Conservation (phyloP, 345 rosid genomes). For the Trapa bicornis region DNA sequence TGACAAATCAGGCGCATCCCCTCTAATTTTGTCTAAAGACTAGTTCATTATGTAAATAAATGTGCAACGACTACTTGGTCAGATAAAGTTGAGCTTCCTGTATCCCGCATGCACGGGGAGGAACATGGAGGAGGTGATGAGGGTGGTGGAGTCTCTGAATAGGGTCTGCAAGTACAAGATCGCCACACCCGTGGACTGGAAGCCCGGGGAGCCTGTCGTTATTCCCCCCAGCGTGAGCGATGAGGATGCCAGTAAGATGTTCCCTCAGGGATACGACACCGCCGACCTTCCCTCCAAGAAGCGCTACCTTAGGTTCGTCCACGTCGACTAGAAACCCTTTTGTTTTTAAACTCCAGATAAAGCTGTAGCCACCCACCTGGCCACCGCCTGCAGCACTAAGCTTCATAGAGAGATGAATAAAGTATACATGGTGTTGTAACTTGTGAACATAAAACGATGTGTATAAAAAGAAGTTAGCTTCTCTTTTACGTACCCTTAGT, state of each 20-base stretch:
- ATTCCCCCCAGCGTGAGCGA: constrained; percentile 39
- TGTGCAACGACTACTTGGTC: neutral
- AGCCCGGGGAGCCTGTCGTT: constrained; percentile 55
- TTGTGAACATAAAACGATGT: too few species aligned
- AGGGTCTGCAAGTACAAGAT: constrained; percentile 40
- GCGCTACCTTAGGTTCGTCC: constrained; percentile 42
- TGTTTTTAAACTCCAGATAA: too few species aligned
- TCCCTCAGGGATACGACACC: constrained; percentile 50
- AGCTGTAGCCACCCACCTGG: too few species aligned
- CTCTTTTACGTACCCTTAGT: too few species aligned
- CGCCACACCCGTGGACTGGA: constrained; percentile 78
- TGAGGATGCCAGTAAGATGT: constrained; percentile 52
- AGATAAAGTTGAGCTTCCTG: constrained; percentile 70
- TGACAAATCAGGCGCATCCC: too few species aligned
- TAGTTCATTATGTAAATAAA: too few species aligned
- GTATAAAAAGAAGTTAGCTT: too few species aligned
- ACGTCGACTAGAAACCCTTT: constrained; percentile 8
- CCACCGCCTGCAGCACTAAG: too few species aligned
- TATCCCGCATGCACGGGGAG: constrained; percentile 38
- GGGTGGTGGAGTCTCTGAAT: constrained; percentile 45
- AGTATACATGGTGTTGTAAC: too few species aligned
- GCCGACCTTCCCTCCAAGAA: constrained; percentile 56
- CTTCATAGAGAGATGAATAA: too few species aligned
- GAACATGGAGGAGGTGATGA: constrained; percentile 11
- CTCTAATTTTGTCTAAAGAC: too few species aligned